A percentile compares a stretch with the other conserved stretches of the same genome.
Evolutionary conservation across 2,329 filamentous ascomycete species (phyloP).

Genomic region (Cladobotryum protrusum): DNA sequence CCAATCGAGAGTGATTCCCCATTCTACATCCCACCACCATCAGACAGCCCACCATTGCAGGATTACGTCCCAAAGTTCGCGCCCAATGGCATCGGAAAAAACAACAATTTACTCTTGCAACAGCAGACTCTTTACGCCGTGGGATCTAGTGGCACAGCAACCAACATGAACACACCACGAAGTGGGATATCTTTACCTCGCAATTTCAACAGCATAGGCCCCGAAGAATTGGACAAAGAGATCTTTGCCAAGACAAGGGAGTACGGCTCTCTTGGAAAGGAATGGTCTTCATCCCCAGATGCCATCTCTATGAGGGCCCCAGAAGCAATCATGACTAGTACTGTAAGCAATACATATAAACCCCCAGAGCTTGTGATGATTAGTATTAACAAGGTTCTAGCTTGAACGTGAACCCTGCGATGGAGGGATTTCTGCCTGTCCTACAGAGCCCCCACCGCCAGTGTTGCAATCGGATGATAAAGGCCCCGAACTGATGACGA

Average conservation of each 20-base stretch:
- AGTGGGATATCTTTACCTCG: conserved; percentile 21
- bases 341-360: not conserved
- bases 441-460: conserved; percentile 1
- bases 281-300: conserved; percentile 15
- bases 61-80: no score
- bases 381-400: conserved; percentile 1
- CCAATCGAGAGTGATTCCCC: conserved; percentile 22
- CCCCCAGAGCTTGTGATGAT: not conserved
- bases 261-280: not conserved
- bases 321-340: not conserved
- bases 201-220: conserved; percentile 17
- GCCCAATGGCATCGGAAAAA: conserved; percentile 7
- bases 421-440: not conserved
- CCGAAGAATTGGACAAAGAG: conserved; percentile 11
- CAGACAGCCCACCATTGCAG: no score
- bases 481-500: conserved; percentile 9
- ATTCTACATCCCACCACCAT: conserved; percentile 27
- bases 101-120: conserved; percentile 2
- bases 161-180: conserved; percentile 32
- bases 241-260: conserved; percentile 2
- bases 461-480: conserved; percentile 9
- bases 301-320: conserved; percentile 8
- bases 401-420: conserved; percentile 4
- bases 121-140: conserved; percentile 4
- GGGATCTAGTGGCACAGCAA: conserved; percentile 27